A percentile compares a stretch with the other conserved stretches of the same genome.
Evolutionary conservation across 2,329 filamentous ascomycete species (phyloP).

Genomic region (Plenodomus tracheiphilus): DNA sequence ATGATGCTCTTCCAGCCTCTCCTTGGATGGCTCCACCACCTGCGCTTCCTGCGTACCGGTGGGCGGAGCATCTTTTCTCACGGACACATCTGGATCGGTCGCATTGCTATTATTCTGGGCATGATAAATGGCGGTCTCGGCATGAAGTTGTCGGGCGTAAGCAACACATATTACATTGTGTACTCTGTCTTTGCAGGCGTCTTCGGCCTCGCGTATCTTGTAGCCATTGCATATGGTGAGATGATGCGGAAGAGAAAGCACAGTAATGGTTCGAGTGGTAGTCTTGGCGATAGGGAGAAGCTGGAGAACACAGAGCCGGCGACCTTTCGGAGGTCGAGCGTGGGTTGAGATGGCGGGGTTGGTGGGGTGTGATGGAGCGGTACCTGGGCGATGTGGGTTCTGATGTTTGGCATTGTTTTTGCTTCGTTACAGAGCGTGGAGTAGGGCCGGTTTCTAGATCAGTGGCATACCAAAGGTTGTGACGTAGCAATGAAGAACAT

Average conservation of each 20-base stretch:
- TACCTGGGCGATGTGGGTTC: neutral
- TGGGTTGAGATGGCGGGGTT: neutral
- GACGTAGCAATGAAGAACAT: neutral
- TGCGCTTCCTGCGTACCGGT: conserved; percentile 50
- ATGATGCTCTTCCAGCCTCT: conserved; percentile 58
- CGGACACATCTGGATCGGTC: conserved; percentile 58
- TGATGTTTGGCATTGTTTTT: too few species aligned
- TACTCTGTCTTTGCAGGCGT: conserved; percentile 54
- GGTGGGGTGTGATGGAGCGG: neutral
- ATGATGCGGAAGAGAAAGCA: neutral
- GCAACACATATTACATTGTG: conserved; percentile 40
- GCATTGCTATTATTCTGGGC: conserved; percentile 53
- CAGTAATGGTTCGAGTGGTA: neutral
- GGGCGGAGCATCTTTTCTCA: conserved; percentile 50
- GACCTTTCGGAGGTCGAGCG: neutral
- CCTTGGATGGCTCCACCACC: conserved; percentile 55
- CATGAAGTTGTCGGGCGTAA: conserved; percentile 39
- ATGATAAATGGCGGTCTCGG: conserved; percentile 60
- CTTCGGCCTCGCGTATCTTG: conserved; percentile 49
- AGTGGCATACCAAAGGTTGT: neutral
- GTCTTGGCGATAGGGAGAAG: neutral
- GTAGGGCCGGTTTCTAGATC: neutral
- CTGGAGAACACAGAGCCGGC: neutral
- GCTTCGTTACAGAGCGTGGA: neutral
- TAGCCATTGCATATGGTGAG: conserved; percentile 21